phyloP scores from a whole-genome alignment of 495 filamentous ascomycete species.

The Aspergillus bridgeri region DNA sequence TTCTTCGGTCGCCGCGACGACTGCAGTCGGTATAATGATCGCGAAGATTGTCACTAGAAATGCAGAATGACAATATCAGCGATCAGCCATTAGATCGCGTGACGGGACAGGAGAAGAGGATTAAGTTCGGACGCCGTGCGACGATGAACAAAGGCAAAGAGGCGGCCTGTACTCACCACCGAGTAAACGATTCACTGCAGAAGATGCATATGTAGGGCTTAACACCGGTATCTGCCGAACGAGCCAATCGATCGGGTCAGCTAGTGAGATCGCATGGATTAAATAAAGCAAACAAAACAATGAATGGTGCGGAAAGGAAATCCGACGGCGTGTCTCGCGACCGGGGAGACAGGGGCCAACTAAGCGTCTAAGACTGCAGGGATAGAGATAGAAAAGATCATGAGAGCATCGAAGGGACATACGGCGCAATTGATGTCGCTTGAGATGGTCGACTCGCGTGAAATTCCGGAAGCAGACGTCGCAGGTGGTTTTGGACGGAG shows the following conservation, averaged over 20 bases:
- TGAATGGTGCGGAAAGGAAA: background rate
- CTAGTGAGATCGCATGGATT: background rate
- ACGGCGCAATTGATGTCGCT: slow-evolving; percentile 47
- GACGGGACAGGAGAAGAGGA: background rate
- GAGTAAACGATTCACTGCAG: slow-evolving; percentile 44
- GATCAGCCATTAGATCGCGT: background rate
- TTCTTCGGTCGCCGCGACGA: slow-evolving; percentile 38
- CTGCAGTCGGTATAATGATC: slow-evolving; percentile 44
- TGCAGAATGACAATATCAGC: background rate
- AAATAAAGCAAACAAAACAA: background rate
- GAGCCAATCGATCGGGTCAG: slow-evolving; percentile 15
- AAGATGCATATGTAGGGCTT: slow-evolving; percentile 47
- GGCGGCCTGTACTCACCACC: slow-evolving; percentile 31
- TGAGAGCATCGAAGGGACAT: slow-evolving; percentile 15
- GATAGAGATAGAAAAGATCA: no score
- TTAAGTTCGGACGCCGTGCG: background rate
- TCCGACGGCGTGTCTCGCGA: background rate
- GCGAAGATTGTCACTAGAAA: slow-evolving; percentile 42
- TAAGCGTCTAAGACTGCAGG: no score
- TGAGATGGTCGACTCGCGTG: slow-evolving; percentile 48
- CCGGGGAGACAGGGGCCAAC: background rate
- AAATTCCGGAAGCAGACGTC: slow-evolving; percentile 46
- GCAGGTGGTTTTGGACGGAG: slow-evolving; percentile 41
- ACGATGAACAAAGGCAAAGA: background rate
- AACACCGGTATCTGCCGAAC: slow-evolving; percentile 38